Evolutionary conservation across 2,329 filamentous ascomycete genomes (phyloP), one percentile per base, ranked within the genome.

Genomic region (Sarocladiaceae sp.): DNA sequence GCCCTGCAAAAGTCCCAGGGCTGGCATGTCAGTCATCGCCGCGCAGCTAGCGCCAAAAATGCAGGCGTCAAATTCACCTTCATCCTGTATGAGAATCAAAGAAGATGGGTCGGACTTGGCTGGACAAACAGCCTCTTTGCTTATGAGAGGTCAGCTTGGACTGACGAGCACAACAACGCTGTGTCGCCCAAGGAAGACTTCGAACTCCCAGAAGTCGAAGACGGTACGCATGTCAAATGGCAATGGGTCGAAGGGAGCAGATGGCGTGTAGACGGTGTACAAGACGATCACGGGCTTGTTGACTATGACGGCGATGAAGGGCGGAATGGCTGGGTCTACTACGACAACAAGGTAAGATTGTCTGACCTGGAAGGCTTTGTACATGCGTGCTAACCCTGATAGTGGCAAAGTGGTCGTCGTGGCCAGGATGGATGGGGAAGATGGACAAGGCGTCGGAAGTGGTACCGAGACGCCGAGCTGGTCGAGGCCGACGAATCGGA

Each of bases 11-110:
- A 48, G 47, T 9, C 54, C 3, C 19, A 29, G 20, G 55, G 56
- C 31, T 57, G 58, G 16, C 52, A 56, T 18, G 51, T 53, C n/a
- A 58, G 51, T n/a, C 53, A 55, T 34, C 50, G 53, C 32, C 51
- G 53, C 33, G 53, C 57, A 6, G 60, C 70, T 29, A 64, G 67
- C 18, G 63, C 64, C n/a, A 74, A 73, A 48, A 83, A 85, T 4
- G 79, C 88, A 0, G 89, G 90, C 1, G 87, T 98, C 12, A 86
- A 89, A 34, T 98, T 98, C 58, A 98, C 93, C 0, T 98, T 98
- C 51, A 90, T 93, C 39, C 74, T 98, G 2, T 97, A 90, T 57
- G 93, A 98, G 62, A 98, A 98, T 55, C 93, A 98, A 63, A 79
- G 93, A 33, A 80, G 93, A 43, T 98, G 93, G 93, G 69, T 98